A percentile compares a stretch with the other conserved stretches of the same genome.
Evolutionary conservation across 1,139 yeast species (phyloP).

Genomic region (Nematodospora anomalae): DNA sequence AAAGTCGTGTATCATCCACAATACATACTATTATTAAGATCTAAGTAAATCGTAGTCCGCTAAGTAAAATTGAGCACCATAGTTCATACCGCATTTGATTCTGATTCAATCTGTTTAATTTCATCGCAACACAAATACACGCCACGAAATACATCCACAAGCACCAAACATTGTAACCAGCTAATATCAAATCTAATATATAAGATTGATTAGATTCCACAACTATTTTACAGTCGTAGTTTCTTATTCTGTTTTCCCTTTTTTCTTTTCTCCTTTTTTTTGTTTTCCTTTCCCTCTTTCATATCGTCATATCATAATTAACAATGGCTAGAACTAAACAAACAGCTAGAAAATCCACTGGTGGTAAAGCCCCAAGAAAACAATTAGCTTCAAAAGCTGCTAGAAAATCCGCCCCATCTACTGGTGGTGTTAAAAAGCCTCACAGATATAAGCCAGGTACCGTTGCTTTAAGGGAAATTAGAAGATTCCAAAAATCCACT

Average conservation of each 20-base stretch:
- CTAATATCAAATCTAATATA: background rate
- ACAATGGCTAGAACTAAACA: constrained; percentile 98
- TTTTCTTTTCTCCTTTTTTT: constrained; percentile 1
- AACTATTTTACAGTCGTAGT: background rate
- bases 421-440: constrained; percentile 99
- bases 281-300: background rate
- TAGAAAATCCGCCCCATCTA: constrained; percentile 95
- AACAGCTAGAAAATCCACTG: constrained; percentile 98
- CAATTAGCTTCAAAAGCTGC: constrained; percentile 99
- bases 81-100: no score
- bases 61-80: no score
- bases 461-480: constrained; percentile 98
- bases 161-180: no score
- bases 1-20: no score
- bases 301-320: background rate
- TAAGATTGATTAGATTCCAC: background rate
- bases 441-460: constrained; percentile 99
- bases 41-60: no score
- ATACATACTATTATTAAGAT: no score
- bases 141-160: no score
- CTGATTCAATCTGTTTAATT: no score
- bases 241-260: background rate
- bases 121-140: no score
- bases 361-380: constrained; percentile 99
- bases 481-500: constrained; percentile 98